Conservation (phyloP, 495 filamentous ascomycete genomes). For the Penicillium malachiteum region DNA sequence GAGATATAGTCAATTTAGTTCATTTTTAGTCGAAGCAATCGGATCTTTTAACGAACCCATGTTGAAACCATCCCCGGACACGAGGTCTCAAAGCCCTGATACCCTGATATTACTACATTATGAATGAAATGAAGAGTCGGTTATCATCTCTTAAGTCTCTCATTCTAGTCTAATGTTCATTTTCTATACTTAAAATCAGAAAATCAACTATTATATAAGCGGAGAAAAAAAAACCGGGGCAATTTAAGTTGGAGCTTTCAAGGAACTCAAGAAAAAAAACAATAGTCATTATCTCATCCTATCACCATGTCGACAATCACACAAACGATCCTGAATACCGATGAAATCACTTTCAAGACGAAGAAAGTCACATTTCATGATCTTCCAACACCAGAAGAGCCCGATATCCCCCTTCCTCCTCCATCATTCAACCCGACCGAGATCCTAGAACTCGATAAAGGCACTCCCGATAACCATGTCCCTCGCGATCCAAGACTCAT, state of each 20-base stretch:
- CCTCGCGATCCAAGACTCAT: conserved; percentile 83
- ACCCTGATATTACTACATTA: not conserved
- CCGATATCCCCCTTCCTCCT: conserved; percentile 70
- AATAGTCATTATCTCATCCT: not conserved
- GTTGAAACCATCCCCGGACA: no score
- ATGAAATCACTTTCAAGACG: conserved; percentile 22
- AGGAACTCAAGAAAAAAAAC: not conserved
- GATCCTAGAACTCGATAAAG: conserved; percentile 71
- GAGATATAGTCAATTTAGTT: no score
- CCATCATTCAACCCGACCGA: conserved; percentile 57
- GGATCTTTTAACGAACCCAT: no score
- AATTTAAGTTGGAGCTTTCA: no score
- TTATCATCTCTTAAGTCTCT: not conserved
- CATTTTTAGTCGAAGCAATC: no score
- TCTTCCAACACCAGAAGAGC: conserved; percentile 26
- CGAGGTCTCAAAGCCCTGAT: not conserved
- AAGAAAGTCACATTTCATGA: conserved; percentile 30
- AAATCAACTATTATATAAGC: conserved; percentile 1
- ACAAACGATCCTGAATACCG: conserved; percentile 11
- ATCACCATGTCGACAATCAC: conserved; percentile 34
- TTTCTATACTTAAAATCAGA: not conserved
- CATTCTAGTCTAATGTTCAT: not conserved
- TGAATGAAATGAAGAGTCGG: not conserved
- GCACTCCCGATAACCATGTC: conserved; percentile 86
- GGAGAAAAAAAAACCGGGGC: not conserved